phyloP scores from a whole-genome alignment of 164 flowering plant species.

The Protea cynaroides region DNA sequence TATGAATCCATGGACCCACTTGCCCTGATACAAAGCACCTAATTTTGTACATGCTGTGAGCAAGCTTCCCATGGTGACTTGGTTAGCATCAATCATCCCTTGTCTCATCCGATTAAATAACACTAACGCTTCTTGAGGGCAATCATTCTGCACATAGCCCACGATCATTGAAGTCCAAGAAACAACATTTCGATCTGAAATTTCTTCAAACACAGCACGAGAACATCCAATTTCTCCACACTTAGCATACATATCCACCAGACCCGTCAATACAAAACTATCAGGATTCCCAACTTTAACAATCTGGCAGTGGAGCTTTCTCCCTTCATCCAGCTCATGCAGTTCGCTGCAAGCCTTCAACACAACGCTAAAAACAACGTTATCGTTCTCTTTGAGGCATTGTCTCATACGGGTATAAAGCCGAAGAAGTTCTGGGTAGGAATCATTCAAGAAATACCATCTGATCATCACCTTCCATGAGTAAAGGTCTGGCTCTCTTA shows the following conservation, averaged over 20 bases:
- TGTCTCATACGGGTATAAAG: constrained; percentile 40
- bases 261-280: constrained; percentile 51
- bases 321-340: constrained; percentile 43
- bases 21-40: constrained; percentile 65
- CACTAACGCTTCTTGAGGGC: constrained; percentile 41
- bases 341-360: constrained; percentile 65
- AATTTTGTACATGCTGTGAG: constrained; percentile 57
- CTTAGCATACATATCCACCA: constrained; percentile 64
- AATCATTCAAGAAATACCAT: constrained; percentile 49
- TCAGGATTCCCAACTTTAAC: constrained; percentile 52
- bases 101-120: constrained; percentile 67
- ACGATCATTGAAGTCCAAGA: constrained; percentile 73
- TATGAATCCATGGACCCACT: constrained; percentile 66
- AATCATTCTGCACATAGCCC: constrained; percentile 61
- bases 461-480: constrained; percentile 71
- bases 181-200: constrained; percentile 47
- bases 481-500: constrained; percentile 48
- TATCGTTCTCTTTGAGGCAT: constrained; percentile 28
- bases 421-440: constrained; percentile 32
- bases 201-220: constrained; percentile 40
- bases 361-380: constrained; percentile 51
- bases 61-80: constrained; percentile 53
- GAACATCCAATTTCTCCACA: constrained; percentile 43
- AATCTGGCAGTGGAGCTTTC: constrained; percentile 48
- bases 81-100: constrained; percentile 41